phyloP scores from a whole-genome alignment of 495 filamentous ascomycete genomes.

The Barbatosphaeria neglecta region DNA sequence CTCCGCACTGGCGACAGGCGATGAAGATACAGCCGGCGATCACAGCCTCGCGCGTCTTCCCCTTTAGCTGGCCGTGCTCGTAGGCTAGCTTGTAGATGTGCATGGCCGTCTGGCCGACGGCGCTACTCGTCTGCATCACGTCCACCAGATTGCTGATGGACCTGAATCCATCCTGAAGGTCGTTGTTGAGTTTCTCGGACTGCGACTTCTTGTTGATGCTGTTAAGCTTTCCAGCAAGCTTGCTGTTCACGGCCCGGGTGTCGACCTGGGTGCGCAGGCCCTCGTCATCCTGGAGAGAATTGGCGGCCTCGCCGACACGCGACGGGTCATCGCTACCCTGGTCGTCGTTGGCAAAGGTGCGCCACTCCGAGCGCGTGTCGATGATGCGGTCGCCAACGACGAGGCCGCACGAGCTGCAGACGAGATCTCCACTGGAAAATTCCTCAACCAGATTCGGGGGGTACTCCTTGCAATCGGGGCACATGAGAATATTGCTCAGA shows the following conservation, averaged over 20 bases:
- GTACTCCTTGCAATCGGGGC: constrained; percentile 78
- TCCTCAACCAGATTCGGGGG: constrained; percentile 91
- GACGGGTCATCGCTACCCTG: constrained; percentile 88
- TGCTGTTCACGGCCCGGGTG: constrained; percentile 57
- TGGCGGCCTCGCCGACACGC: constrained; percentile 88
- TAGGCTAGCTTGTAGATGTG: constrained; percentile 89
- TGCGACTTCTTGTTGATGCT: constrained; percentile 57
- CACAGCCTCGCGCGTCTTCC: constrained; percentile 86
- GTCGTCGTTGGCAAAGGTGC: constrained; percentile 96
- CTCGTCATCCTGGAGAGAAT: constrained; percentile 77
- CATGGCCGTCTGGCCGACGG: constrained; percentile 76
- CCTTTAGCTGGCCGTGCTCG: constrained; percentile 85
- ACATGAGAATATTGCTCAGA: constrained; percentile 71
- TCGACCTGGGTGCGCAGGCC: constrained; percentile 88
- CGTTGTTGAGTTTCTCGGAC: constrained; percentile 60
- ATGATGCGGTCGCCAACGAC: constrained; percentile 85
- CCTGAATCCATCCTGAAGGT: constrained; percentile 68
- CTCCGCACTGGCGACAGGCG: constrained; percentile 79
- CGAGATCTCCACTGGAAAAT: constrained; percentile 80
- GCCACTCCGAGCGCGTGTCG: constrained; percentile 94
- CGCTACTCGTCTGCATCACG: constrained; percentile 64
- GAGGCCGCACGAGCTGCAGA: constrained; percentile 85
- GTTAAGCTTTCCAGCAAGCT: constrained; percentile 76
- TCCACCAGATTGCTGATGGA: constrained; percentile 85
- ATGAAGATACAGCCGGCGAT: constrained; percentile 96